Evolutionary conservation across 1,284 basidiomycete species (phyloP).

Genomic region (Fomitopsis schrenkii): DNA sequence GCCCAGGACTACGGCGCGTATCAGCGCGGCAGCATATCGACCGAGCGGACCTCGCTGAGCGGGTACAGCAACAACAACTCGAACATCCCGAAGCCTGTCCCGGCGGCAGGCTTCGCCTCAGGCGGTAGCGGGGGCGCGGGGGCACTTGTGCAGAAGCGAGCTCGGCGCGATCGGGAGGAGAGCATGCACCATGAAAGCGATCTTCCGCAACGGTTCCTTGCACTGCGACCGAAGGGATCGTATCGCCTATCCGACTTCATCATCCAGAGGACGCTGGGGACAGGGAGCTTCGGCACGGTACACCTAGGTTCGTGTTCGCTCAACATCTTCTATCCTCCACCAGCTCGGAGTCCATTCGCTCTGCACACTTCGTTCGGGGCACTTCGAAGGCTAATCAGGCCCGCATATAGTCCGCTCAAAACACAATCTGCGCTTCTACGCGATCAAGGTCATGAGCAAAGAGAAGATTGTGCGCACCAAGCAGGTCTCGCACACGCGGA

Average conservation of each 20-base stretch:
- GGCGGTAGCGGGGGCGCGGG: slow-evolving; percentile 3
- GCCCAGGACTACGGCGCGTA: slow-evolving; percentile 15
- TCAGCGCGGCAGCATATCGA: slow-evolving; percentile 61
- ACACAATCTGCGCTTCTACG: slow-evolving; percentile 92
- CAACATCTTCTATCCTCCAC: neutral
- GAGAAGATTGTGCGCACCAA: slow-evolving; percentile 95
- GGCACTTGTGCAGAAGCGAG: slow-evolving; percentile 2
- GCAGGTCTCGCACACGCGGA: slow-evolving; percentile 97
- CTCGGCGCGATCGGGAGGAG: slow-evolving; percentile 2
- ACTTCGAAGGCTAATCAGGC: neutral
- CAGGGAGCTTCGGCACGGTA: slow-evolving; percentile 93
- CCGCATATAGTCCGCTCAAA: slow-evolving; percentile 69
- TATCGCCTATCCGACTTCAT: slow-evolving; percentile 72
- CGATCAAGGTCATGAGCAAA: slow-evolving; percentile 92
- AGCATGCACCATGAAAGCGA: neutral
- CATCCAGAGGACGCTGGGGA: slow-evolving; percentile 80
- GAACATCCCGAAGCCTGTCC: slow-evolving; percentile 13
- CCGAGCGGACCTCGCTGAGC: slow-evolving; percentile 54
- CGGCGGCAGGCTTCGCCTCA: neutral
- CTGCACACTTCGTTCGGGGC: too few relatives aligned
- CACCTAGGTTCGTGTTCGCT: slow-evolving; percentile 69
- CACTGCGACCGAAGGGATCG: slow-evolving; percentile 52
- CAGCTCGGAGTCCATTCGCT: neutral
- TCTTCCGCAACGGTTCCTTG: slow-evolving; percentile 9
- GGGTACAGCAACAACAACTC: slow-evolving; percentile 39